Evolutionary conservation across 371 early-diverging fungal genomes (phyloP).

Genomic region (Dichotomocladium elegans): DNA sequence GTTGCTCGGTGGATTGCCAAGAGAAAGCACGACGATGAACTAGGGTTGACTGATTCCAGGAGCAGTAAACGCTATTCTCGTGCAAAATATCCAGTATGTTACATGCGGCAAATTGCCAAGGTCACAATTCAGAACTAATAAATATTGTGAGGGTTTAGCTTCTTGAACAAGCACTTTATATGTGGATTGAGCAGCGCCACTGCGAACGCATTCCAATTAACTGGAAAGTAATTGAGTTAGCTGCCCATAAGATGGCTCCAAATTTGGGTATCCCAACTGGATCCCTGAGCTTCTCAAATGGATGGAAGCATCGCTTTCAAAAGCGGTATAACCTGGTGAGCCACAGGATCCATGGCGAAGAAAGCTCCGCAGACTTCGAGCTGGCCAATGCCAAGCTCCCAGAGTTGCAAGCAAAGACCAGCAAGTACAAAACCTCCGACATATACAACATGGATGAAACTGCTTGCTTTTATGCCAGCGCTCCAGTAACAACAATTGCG

Average conservation of each 20-base stretch:
- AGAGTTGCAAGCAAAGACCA: background rate
- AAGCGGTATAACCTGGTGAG: background rate
- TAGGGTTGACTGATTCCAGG: too few relatives aligned
- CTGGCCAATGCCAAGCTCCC: background rate
- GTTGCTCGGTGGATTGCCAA: too few relatives aligned
- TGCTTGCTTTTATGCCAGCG: background rate
- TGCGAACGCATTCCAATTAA: too few relatives aligned
- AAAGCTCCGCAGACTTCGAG: background rate
- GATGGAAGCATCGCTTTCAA: background rate
- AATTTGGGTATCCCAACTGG: background rate
- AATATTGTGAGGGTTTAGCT: too few relatives aligned
- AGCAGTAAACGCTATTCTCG: too few relatives aligned
- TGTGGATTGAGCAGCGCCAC: too few relatives aligned
- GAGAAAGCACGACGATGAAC: too few relatives aligned
- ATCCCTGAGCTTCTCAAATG: background rate
- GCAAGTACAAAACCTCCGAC: background rate
- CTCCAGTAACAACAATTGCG: slow-evolving; percentile 1
- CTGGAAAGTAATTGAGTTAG: too few relatives aligned
- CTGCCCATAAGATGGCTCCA: background rate
- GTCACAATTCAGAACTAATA: too few relatives aligned
- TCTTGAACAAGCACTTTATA: too few relatives aligned
- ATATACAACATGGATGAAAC: slow-evolving; percentile 3
- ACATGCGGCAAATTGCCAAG: too few relatives aligned
- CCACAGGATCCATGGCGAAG: background rate
- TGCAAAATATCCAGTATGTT: too few relatives aligned